Percentiles rank a stretch among this genome's conserved stretches.
Evolutionary conservation across 148 eudicot species (phyloP).

Genomic region (Spergularia bocconei): DNA sequence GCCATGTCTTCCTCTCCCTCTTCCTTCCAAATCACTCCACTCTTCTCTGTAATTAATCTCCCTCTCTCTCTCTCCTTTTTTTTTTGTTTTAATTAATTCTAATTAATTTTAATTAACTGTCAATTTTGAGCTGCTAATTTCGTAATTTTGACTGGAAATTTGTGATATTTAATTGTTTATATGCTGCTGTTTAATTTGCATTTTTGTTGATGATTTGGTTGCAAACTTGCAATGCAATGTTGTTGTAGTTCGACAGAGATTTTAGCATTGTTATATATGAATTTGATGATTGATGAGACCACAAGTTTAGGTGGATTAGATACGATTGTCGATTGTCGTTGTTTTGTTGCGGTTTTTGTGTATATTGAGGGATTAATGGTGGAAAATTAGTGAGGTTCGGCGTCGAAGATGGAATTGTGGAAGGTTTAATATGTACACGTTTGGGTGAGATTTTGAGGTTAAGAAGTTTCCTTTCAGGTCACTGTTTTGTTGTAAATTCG

Average conservation of each 20-base stretch:
- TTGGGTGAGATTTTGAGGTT: background rate
- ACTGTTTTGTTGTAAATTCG: background rate
- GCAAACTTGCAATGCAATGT: too few relatives aligned
- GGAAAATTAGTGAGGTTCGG: background rate
- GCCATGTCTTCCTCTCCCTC: slow-evolving; percentile 68
- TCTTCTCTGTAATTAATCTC: slow-evolving; percentile 44
- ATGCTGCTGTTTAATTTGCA: background rate
- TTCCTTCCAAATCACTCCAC: slow-evolving; percentile 55
- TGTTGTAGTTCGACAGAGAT: background rate
- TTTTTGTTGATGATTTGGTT: background rate
- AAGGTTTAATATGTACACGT: background rate
- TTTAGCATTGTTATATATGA: background rate
- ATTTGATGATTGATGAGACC: background rate
- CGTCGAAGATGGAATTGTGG: background rate
- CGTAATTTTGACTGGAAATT: background rate
- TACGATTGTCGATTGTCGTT: background rate
- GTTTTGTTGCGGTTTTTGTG: background rate
- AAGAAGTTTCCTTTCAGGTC: background rate
- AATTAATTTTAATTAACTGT: background rate
- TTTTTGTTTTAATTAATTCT: background rate
- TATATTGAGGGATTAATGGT: background rate
- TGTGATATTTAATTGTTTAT: background rate
- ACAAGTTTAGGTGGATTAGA: background rate
- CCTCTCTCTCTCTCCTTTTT: background rate
- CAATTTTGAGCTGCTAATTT: background rate